These are phyloP conservation scores for Chalciporus sp. DNA, from an alignment of 1,284 basidiomycete species.

Conservation along the genomic window DNA sequence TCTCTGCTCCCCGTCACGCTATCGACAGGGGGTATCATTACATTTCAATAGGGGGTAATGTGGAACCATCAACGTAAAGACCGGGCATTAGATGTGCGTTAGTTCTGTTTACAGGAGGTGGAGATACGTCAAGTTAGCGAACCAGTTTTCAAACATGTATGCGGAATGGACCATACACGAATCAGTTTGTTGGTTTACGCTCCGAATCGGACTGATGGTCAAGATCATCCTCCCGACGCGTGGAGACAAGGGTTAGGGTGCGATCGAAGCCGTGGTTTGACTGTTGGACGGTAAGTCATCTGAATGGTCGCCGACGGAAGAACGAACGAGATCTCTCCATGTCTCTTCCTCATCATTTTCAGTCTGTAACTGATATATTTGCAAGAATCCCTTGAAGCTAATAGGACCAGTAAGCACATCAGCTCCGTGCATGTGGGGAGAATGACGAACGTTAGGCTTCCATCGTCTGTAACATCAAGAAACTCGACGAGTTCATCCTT, in stretches of 20 bases:
- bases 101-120: constrained; percentile 19
- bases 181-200: constrained; percentile 15
- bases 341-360: constrained; percentile 83
- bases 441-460: constrained; percentile 67
- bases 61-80: constrained; percentile 2
- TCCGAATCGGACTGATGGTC: constrained; percentile 17
- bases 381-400: constrained; percentile 77
- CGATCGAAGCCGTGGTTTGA: constrained; percentile 76
- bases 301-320: neutral
- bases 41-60: constrained; percentile 17
- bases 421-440: neutral
- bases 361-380: constrained; percentile 79
- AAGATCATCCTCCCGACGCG: constrained; percentile 54
- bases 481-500: constrained; percentile 77
- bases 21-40: constrained; percentile 16
- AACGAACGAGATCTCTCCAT: constrained; percentile 72
- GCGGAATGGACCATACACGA: constrained; percentile 18
- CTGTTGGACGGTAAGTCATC: constrained; percentile 38
- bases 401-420: constrained; percentile 1
- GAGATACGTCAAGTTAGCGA: constrained; percentile 6
- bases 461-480: constrained; percentile 71
- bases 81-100: constrained; percentile 12
- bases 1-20: constrained; percentile 9
- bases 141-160: neutral
- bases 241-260: constrained; percentile 58